Base-by-base conservation (phyloP, 2,329 filamentous ascomycete genomes). In the Pseudogymnoascus sp. region DNA sequence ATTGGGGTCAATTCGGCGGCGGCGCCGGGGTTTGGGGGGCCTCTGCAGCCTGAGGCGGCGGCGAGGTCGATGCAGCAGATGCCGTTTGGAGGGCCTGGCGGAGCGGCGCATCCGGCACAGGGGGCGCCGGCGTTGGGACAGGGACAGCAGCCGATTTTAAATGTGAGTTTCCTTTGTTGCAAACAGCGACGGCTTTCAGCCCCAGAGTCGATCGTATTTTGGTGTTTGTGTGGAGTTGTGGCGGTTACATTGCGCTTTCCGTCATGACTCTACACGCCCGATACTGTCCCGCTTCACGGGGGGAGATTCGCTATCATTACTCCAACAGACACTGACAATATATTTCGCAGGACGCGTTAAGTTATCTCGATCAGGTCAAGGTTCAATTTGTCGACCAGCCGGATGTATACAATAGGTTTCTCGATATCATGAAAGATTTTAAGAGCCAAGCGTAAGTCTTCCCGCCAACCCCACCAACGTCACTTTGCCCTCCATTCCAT, bases 381-480 rank as follows among this genome's bases (percentile, higher is more conserved):
- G 93, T 97, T 28, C 93, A 96, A 72, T 99, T 99, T 70, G 90
- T 92, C 65, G 93, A 97, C 67, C 92, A 97, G 69, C 93, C 95
- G 3, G 93, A 97, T 75, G 95, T 99, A 0, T 99, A 99, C 72
- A 97, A 97, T 72, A 83, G 90, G 38, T 97, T 99, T 71, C 79
- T 99, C 53, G 95, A 99, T 70, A 99, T 99, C 60, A 99, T 99
- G 95, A 99, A 99, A 73, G 95, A 99, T 71, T 99, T 99, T 76
- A 99, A 99, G 78, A 96, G 92, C 71, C 93, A 96, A 78, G 92
- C 93, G 85, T 93, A 80, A 78, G 89, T 83, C 35, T 19, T 26
- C 8, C 36, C 31, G 23, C n/a, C 42, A 40, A 66, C 50, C 28
- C 19, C 17, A 31, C 17, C n/a, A 38, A 57, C 33, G 36, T 31